Conservation (phyloP, 164 flowering plant species). For the Umbilicus rupestris region DNA sequence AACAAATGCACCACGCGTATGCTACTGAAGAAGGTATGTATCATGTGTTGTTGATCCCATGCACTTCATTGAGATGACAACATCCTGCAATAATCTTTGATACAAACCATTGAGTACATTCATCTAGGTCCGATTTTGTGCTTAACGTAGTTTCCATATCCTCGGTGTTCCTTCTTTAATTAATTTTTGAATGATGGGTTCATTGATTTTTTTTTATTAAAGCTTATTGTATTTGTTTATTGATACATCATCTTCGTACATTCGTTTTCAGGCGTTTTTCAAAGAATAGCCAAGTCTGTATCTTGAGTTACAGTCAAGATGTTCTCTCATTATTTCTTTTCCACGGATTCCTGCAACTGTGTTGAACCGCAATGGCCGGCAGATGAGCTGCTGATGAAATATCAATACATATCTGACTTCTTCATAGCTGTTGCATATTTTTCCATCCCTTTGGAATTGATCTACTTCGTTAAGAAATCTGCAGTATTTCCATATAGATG, state of each 20-base stretch:
- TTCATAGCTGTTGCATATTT: conserved; percentile 85
- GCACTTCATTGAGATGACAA: not conserved
- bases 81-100: not conserved
- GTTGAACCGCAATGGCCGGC: conserved; percentile 75
- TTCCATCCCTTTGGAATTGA: conserved; percentile 80
- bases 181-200: not conserved
- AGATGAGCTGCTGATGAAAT: conserved; percentile 73
- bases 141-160: not conserved
- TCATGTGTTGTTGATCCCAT: not conserved
- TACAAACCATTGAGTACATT: not conserved
- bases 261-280: conserved; percentile 2
- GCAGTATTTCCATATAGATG: conserved; percentile 83
- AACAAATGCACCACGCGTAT: not conserved
- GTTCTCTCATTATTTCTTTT: conserved; percentile 6
- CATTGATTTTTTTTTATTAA: not conserved
- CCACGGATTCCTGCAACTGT: conserved; percentile 64
- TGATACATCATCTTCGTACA: not conserved
- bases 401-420: conserved; percentile 84
- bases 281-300: not conserved
- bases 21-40: not conserved
- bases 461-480: conserved; percentile 83
- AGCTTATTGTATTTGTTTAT: not conserved
- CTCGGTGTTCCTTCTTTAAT: not conserved
- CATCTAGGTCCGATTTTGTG: not conserved
- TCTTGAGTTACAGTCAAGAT: not conserved